Conservation (phyloP, 352 stramenopile genomes). For the Pythium biforme region DNA sequence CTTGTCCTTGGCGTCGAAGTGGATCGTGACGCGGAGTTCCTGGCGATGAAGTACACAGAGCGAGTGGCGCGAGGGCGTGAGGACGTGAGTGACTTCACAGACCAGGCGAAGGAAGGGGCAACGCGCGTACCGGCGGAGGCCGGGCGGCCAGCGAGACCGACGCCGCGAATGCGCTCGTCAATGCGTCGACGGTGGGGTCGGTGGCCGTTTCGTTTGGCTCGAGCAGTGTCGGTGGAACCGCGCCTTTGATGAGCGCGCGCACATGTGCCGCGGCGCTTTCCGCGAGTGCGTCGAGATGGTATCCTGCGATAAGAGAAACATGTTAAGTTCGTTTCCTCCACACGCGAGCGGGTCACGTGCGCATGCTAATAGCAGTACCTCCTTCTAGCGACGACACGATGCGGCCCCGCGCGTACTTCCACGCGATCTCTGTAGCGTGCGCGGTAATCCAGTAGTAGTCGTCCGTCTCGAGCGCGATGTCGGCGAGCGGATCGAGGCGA, state of each 20-base stretch:
- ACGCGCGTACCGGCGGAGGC: neutral
- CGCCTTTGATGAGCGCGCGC: conserved; percentile 32
- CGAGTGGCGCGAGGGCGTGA: too few species aligned
- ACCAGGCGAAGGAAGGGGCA: too few species aligned
- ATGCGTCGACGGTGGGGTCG: neutral
- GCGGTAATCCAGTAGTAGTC: conserved; percentile 44
- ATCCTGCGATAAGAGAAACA: too few species aligned
- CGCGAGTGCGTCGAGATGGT: conserved; percentile 36
- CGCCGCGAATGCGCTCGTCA: conserved; percentile 24
- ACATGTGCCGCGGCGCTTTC: conserved; percentile 36
- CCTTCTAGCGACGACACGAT: conserved; percentile 71
- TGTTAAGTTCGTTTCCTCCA: too few species aligned
- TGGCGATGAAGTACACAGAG: conserved; percentile 3
- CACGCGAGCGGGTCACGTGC: too few species aligned
- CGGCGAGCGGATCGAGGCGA: conserved; percentile 89
- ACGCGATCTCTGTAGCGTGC: conserved; percentile 47
- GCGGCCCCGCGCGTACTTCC: conserved; percentile 39
- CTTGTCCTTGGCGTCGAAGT: conserved; percentile 37
- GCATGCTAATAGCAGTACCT: too few species aligned
- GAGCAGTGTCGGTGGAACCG: conserved; percentile 16
- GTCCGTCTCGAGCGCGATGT: conserved; percentile 60
- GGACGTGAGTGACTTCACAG: too few species aligned
- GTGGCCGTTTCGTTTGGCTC: conserved; percentile 4
- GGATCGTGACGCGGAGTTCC: conserved; percentile 36
- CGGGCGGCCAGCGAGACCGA: conserved; percentile 16